Evolutionary conservation across 768 basidiomycete species (phyloP).

Genomic region (Trichaptum fuscoviolaceum): DNA sequence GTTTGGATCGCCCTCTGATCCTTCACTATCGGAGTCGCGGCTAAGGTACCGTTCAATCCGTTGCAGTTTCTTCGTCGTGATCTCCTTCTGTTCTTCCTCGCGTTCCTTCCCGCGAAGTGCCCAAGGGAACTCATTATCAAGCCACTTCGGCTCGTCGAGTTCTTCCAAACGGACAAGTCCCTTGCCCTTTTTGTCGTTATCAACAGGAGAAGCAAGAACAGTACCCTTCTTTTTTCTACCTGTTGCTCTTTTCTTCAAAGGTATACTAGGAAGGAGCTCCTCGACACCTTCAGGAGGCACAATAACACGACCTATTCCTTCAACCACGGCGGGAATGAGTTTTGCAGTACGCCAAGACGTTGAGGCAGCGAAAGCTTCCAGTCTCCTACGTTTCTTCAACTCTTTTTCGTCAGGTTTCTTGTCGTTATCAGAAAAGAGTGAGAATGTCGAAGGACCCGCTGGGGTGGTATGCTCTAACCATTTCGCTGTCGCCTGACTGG

Average conservation of each 20-base stretch:
- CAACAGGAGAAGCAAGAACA: slow-evolving; percentile 17
- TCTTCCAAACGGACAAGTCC: slow-evolving; percentile 20
- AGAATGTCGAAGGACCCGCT: slow-evolving; percentile 35
- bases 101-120: slow-evolving; percentile 53
- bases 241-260: slow-evolving; percentile 32
- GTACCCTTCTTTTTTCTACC: slow-evolving; percentile 48
- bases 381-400: slow-evolving; percentile 57
- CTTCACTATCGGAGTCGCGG: slow-evolving; percentile 56
- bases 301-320: slow-evolving; percentile 68
- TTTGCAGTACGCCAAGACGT: slow-evolving; percentile 29
- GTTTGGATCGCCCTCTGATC: slow-evolving; percentile 19
- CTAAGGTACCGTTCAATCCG: slow-evolving; percentile 71
- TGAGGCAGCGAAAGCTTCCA: slow-evolving; percentile 55
- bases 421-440: slow-evolving; percentile 13
- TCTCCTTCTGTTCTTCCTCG: slow-evolving; percentile 43
- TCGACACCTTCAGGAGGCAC: slow-evolving; percentile 40
- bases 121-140: slow-evolving; percentile 78
- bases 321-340: slow-evolving; percentile 59
- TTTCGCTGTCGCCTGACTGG: slow-evolving; percentile 48
- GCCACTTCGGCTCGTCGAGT: slow-evolving; percentile 64
- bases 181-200: slow-evolving; percentile 18
- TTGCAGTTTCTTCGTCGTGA: slow-evolving; percentile 55
- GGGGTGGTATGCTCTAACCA: slow-evolving; percentile 41
- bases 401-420: slow-evolving; percentile 48
- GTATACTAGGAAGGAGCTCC: slow-evolving; percentile 19